Evolutionary conservation across 2,329 filamentous ascomycete species (phyloP).

Genomic region (Zopfia rhizophila): DNA sequence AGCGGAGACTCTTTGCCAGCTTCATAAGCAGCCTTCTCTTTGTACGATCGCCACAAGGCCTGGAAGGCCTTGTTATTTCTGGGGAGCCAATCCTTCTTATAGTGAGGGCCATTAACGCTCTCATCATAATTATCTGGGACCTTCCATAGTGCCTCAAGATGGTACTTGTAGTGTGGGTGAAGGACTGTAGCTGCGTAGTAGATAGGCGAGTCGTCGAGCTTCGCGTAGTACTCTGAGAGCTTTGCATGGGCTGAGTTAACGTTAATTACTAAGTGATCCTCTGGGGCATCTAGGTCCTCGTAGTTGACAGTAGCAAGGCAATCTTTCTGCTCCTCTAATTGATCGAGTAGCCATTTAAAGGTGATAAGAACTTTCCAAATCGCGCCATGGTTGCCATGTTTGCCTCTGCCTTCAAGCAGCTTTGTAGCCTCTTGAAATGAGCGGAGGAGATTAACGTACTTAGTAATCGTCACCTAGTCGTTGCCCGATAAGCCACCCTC

Average conservation of each 20-base stretch:
- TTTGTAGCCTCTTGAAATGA: conserved; percentile 7
- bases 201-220: conserved; percentile 2
- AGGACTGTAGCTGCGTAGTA: conserved; percentile 16
- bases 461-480: conserved; percentile 6
- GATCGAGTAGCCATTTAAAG: conserved; percentile 9
- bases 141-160: conserved; percentile 6
- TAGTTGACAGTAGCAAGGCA: conserved; percentile 1
- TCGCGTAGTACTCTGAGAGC: conserved; percentile 8
- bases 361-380: conserved; percentile 2
- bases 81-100: background rate
- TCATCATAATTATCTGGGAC: conserved; percentile 4
- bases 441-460: conserved; percentile 8
- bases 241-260: conserved; percentile 5
- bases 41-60: too few relatives aligned
- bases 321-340: conserved; percentile 6
- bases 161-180: conserved; percentile 13
- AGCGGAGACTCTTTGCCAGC: too few relatives aligned
- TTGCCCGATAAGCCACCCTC: background rate
- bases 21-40: too few relatives aligned
- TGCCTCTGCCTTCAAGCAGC: conserved; percentile 7
- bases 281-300: conserved; percentile 3
- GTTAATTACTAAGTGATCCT: conserved; percentile 11
- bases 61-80: conserved; percentile 4
- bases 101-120: background rate
- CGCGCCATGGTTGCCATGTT: conserved; percentile 5